Evolutionary conservation across 345 rosid genomes (phyloP), one percentile per base, ranked within the genome.

Genomic region (Durio zibethinus): DNA sequence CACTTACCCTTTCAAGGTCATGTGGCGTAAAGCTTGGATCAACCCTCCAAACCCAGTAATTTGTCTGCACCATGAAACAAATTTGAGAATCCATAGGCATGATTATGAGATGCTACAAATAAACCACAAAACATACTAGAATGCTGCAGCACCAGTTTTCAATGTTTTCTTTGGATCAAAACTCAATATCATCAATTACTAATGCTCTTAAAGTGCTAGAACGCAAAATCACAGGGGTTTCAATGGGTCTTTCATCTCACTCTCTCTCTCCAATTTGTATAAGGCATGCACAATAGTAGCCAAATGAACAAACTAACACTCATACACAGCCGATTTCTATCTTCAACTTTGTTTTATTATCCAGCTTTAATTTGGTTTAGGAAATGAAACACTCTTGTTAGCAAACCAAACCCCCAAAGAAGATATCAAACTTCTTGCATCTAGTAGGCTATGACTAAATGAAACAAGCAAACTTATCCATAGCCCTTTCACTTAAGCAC

Each of bases 31-130:
- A 85, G 83, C 79, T 85, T 25, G 94, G 95, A 82, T 90, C 93
- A 54, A 88, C 79, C 85, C 95, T 87, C 95, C 97, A 93, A 76
- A 91, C 91, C 97, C 92, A 86, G 85, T 90, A 90, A 81, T 84
- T 89, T 52, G 93, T 77, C 93, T 91, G 87, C 75, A 75, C 29
- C 82, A 79, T 20, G 45, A 74, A 79, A 79, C 27, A 75, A 47
- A 69, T 29, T 25, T 29, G 68, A 54, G 36, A 62, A 48, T 36
- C 38, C 71, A 61, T 61, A 74, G 48, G 68, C 21, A 45, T 10
- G 35, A 35, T 59, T 52, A 52, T 23, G 33, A 77, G 53, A 78
- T 33, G 38, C 64, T 48, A 43, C 15, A 79, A 76, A 52, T 12
- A 10, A 72, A 33, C 47, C 43, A 65, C 25, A 25, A 76, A 54